Evolutionary conservation across 2,329 filamentous ascomycete genomes (phyloP).

Genomic region (Hymenoscyphus fraxineus): DNA sequence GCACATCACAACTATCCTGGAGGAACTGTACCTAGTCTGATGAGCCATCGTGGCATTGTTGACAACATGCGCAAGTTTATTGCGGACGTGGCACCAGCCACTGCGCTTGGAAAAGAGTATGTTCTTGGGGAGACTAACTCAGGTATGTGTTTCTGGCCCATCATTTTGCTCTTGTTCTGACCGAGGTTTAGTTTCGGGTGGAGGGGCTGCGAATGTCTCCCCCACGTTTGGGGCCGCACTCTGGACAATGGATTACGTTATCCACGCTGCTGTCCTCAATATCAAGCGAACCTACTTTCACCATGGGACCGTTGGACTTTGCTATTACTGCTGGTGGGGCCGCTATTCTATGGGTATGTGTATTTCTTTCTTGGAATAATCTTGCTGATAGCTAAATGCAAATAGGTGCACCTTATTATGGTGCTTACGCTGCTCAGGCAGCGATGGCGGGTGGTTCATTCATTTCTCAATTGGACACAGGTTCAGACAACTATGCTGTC

Average conservation of each 20-base stretch:
- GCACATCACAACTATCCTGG: constrained; percentile 39
- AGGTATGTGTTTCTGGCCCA: constrained; percentile 41
- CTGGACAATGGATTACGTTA: constrained; percentile 31
- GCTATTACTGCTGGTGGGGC: constrained; percentile 36
- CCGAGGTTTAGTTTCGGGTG: constrained; percentile 22
- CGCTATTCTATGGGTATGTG: constrained; percentile 17
- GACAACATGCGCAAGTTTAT: constrained; percentile 24
- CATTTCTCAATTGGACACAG: constrained; percentile 25
- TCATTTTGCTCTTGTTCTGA: background rate
- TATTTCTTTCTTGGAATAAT: too few species aligned
- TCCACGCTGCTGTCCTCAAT: constrained; percentile 19
- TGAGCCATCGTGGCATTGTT: constrained; percentile 29
- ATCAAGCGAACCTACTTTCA: constrained; percentile 32
- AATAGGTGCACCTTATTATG: constrained; percentile 30
- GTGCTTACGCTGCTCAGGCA: constrained; percentile 27
- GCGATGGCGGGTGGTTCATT: constrained; percentile 27
- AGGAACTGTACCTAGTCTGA: constrained; percentile 31
- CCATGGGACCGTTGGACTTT: constrained; percentile 30
- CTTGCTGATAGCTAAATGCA: too few species aligned
- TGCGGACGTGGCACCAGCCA: constrained; percentile 26
- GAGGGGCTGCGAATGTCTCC: constrained; percentile 26
- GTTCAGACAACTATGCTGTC: constrained; percentile 21
- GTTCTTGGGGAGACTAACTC: constrained; percentile 34
- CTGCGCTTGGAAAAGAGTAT: constrained; percentile 26
- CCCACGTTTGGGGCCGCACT: constrained; percentile 31